A percentile compares a stretch with the other conserved stretches of the same genome.
phyloP scores from a whole-genome alignment of 176 grass and related monocot species.

The Areca catechu region DNA sequence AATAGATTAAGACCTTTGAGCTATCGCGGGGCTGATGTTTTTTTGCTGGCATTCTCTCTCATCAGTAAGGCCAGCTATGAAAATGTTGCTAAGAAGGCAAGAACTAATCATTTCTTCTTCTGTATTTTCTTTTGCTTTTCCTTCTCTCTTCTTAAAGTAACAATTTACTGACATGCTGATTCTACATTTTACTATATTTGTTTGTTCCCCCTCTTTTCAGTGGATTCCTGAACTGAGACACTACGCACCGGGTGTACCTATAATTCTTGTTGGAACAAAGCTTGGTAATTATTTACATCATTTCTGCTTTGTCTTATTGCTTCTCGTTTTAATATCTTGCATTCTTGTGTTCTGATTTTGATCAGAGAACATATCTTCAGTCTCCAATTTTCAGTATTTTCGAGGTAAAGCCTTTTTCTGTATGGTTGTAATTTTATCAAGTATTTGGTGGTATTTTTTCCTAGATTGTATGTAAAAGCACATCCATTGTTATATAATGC shows the following conservation, averaged over 20 bases:
- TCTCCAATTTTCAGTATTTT: too few relatives aligned
- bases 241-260: conserved; percentile 54
- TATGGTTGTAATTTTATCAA: too few relatives aligned
- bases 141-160: neutral
- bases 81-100: conserved; percentile 82
- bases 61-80: conserved; percentile 77
- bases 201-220: conserved; percentile 20
- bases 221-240: conserved; percentile 83
- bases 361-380: neutral
- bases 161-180: neutral
- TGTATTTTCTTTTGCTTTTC: neutral
- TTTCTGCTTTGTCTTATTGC: neutral
- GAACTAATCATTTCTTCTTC: conserved; percentile 9
- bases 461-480: too few relatives aligned
- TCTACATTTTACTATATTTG: neutral
- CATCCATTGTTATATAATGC: too few relatives aligned
- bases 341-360: neutral
- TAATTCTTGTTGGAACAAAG: conserved; percentile 83
- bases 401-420: too few relatives aligned
- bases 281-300: conserved; percentile 40
- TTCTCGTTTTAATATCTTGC: conserved; percentile 3
- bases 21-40: conserved; percentile 71
- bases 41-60: conserved; percentile 71
- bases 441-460: too few relatives aligned
- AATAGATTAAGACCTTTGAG: conserved; percentile 74